phyloP scores from a whole-genome alignment of 1,139 yeast species.

The Saccharomycopsis hybrid region DNA sequence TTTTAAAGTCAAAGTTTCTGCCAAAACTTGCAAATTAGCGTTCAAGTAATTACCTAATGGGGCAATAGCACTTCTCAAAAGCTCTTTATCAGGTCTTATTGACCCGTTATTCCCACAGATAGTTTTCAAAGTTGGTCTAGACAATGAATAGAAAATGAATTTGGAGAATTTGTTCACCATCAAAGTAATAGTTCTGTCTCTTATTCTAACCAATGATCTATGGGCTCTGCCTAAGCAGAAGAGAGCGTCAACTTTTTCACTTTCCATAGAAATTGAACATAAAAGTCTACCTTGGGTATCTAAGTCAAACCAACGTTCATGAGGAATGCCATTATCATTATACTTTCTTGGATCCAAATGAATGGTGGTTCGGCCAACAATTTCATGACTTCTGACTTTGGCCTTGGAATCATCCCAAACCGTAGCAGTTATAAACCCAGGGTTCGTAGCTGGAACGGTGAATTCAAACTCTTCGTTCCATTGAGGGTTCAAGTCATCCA shows the following conservation, averaged over 20 bases:
- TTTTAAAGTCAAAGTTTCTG: conserved; percentile 51
- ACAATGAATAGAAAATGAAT: conserved; percentile 40
- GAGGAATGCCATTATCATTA: conserved; percentile 63
- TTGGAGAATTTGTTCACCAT: conserved; percentile 57
- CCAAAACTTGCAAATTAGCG: conserved; percentile 59
- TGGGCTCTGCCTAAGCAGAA: conserved; percentile 76
- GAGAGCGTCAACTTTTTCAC: conserved; percentile 69
- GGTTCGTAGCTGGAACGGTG: conserved; percentile 31
- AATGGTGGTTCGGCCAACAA: conserved; percentile 63
- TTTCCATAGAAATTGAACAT: conserved; percentile 67
- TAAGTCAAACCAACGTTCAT: conserved; percentile 53
- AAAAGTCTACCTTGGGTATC: conserved; percentile 63
- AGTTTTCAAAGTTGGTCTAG: conserved; percentile 42
- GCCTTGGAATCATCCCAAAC: conserved; percentile 63
- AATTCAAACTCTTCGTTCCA: conserved; percentile 91
- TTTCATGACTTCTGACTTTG: conserved; percentile 45
- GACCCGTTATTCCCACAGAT: conserved; percentile 48
- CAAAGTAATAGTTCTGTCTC: conserved; percentile 56
- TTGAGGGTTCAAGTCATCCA: conserved; percentile 60
- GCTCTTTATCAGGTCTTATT: conserved; percentile 42
- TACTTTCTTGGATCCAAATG: conserved; percentile 61
- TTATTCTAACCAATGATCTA: conserved; percentile 54
- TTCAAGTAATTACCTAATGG: conserved; percentile 75
- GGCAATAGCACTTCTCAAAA: conserved; percentile 60
- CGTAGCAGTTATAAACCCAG: conserved; percentile 45